Conservation (phyloP, 345 rosid species). For the Nasturtium officinale region DNA sequence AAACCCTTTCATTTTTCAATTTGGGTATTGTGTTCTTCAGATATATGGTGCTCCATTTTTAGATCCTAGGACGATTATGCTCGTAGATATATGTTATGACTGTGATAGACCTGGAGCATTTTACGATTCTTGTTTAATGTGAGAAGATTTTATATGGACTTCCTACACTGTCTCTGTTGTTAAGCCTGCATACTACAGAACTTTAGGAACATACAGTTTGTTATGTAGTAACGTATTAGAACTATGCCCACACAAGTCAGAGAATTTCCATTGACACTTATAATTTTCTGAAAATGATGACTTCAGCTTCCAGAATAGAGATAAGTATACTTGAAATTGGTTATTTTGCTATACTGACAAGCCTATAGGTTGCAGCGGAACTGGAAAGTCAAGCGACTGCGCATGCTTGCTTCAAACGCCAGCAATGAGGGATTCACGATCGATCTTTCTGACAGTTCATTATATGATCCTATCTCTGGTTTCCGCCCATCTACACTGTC, state of each 20-base stretch:
- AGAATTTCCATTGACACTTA: background rate
- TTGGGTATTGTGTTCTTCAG: background rate
- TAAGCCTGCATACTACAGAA: background rate
- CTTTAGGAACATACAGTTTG: constrained; percentile 9
- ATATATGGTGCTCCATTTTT: background rate
- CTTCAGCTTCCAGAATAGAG: constrained; percentile 18
- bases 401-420: constrained; percentile 61
- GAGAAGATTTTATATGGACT: too few species aligned
- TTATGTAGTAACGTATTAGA: constrained; percentile 1
- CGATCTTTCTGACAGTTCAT: constrained; percentile 77
- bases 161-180: background rate
- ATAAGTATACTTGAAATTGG: background rate
- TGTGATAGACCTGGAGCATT: background rate
- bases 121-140: background rate
- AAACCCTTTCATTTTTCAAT: too few species aligned
- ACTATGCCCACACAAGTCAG: background rate
- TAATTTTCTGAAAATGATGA: constrained; percentile 14
- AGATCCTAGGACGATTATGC: background rate
- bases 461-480: constrained; percentile 52
- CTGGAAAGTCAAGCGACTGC: constrained; percentile 96
- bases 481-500: constrained; percentile 67
- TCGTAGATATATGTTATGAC: background rate
- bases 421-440: constrained; percentile 84
- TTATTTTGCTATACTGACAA: constrained; percentile 16
- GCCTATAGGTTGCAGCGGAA: constrained; percentile 92